phyloP scores from a whole-genome alignment of 768 basidiomycete species.

The Lactifluus pinguis region DNA sequence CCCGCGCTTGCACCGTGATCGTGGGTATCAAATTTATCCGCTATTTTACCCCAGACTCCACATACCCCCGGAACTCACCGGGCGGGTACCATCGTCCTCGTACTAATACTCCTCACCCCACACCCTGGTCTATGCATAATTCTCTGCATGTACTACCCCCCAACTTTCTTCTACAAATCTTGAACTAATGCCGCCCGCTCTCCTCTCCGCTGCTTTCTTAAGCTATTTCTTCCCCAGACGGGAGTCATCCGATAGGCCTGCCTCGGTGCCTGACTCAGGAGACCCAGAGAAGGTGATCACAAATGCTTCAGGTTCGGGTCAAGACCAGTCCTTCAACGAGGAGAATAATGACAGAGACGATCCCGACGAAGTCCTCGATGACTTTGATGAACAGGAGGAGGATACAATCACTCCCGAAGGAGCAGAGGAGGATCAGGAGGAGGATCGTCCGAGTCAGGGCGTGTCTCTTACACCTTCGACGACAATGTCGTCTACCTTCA shows the following conservation, averaged over 20 bases:
- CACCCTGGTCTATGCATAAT: neutral
- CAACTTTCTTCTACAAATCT: neutral
- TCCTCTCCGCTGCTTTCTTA: neutral
- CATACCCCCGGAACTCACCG: neutral
- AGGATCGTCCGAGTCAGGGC: neutral
- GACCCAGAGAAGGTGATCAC: conserved; percentile 2
- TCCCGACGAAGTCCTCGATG: neutral
- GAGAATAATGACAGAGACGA: neutral
- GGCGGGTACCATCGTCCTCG: neutral
- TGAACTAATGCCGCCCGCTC: neutral
- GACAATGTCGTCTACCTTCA: neutral
- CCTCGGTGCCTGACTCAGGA: neutral
- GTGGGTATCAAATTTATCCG: neutral
- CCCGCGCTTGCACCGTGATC: neutral
- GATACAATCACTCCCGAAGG: neutral
- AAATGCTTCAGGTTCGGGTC: neutral
- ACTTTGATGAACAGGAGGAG: neutral
- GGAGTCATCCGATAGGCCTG: neutral
- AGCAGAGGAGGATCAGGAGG: neutral
- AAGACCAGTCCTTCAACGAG: neutral
- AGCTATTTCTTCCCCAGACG: neutral
- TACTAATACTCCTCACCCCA: no score
- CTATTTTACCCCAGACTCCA: neutral
- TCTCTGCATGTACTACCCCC: neutral
- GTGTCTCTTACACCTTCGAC: neutral